phyloP scores from a whole-genome alignment of 257 asterid species.

The Marsdenia floribunda region DNA sequence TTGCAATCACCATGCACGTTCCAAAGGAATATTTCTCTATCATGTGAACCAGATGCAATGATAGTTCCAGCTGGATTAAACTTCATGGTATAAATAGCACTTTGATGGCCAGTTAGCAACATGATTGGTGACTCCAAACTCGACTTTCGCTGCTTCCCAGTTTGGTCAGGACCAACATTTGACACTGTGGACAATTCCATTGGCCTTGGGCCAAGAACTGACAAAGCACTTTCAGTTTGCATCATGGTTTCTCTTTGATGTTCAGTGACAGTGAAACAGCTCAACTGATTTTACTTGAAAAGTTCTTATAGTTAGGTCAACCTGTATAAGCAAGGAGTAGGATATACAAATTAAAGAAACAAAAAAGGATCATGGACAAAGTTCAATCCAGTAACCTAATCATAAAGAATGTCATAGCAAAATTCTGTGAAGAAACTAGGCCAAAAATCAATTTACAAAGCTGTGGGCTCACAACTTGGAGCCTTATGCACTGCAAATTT shows the following conservation, averaged over 20 bases:
- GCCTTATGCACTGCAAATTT: neutral
- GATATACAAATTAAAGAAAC: neutral
- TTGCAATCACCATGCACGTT: conserved; percentile 81
- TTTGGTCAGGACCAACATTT: conserved; percentile 40
- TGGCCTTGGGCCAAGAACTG: conserved; percentile 80
- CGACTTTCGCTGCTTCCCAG: conserved; percentile 69
- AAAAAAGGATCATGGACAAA: neutral
- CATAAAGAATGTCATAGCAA: neutral
- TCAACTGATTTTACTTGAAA: neutral
- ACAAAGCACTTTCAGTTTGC: conserved; percentile 87
- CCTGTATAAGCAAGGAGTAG: neutral
- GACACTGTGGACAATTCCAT: conserved; percentile 51
- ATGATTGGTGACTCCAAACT: conserved; percentile 88
- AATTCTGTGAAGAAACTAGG: neutral
- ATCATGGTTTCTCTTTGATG: conserved; percentile 31
- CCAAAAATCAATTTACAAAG: neutral
- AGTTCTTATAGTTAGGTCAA: neutral
- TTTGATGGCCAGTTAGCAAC: conserved; percentile 87
- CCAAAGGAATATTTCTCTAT: conserved; percentile 89
- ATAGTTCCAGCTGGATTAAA: conserved; percentile 84
- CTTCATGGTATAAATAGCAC: conserved; percentile 85
- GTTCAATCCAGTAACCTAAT: neutral
- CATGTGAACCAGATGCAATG: conserved; percentile 93
- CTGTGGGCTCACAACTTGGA: neutral
- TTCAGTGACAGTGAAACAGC: neutral